Conservation (phyloP, 2,329 filamentous ascomycete genomes). For the Aspergillus texensis region DNA sequence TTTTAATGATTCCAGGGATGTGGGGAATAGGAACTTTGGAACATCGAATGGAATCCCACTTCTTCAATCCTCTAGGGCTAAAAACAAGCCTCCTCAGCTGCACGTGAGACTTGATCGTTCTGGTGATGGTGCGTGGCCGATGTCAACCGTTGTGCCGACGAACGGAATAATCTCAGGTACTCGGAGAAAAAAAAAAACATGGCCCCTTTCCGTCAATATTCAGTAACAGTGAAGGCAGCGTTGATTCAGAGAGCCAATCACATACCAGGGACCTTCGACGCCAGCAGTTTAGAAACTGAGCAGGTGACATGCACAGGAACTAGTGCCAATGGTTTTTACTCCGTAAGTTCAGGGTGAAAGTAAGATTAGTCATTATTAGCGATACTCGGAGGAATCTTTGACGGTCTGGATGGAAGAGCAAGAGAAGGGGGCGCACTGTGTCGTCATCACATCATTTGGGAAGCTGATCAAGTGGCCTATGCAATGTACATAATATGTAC, state of each 20-base stretch:
- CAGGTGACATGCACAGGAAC: conserved; percentile 5
- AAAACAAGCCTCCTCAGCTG: conserved; percentile 1
- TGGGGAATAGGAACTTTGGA: not conserved
- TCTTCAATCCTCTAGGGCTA: conserved; percentile 5
- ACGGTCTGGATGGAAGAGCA: conserved; percentile 1
- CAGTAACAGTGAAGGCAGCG: not conserved
- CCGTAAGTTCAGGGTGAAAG: not conserved
- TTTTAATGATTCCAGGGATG: conserved; percentile 5
- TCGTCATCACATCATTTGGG: conserved; percentile 13
- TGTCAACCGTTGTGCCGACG: conserved; percentile 13
- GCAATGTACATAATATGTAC: not conserved
- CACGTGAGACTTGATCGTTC: conserved; percentile 13
- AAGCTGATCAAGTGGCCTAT: not conserved
- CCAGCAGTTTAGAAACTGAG: not conserved
- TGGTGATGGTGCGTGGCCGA: conserved; percentile 4
- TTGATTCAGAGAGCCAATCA: conserved; percentile 4
- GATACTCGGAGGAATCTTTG: conserved; percentile 19
- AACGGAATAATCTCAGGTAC: conserved; percentile 5
- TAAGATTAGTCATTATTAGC: conserved; percentile 12
- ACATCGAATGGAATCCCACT: conserved; percentile 1
- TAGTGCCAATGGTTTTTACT: not conserved
- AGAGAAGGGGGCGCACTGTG: conserved; percentile 8
- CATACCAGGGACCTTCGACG: not conserved
- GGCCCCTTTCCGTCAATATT: not conserved
- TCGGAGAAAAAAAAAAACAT: not conserved